Evolutionary conservation across 192 early-diverging fungal species (phyloP).

Genomic region (Coemansia sp.): DNA sequence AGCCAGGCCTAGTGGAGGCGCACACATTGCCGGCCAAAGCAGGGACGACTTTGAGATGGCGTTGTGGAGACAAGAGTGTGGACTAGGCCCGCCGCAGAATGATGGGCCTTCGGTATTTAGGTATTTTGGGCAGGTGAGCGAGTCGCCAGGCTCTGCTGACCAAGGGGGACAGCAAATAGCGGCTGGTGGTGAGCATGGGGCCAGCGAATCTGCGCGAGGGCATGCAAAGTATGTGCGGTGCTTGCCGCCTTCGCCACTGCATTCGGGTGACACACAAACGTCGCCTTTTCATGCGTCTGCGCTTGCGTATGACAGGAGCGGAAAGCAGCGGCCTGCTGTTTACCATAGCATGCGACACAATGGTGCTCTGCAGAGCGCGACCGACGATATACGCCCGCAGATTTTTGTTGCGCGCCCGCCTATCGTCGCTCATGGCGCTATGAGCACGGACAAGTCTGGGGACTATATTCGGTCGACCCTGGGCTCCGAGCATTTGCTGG

Average conservation of each 20-base stretch:
- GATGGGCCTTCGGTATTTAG: background rate
- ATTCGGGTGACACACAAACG: background rate
- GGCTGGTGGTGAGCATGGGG: background rate
- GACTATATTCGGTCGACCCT: slow-evolving; percentile 18
- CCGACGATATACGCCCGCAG: slow-evolving; percentile 9
- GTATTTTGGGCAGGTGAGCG: background rate
- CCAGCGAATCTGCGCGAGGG: background rate
- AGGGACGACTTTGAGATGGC: slow-evolving; percentile 21
- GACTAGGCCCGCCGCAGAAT: slow-evolving; percentile 20
- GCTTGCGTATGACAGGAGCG: background rate
- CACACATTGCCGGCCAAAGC: background rate
- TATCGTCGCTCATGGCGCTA: slow-evolving; percentile 28
- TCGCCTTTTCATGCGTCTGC: background rate
- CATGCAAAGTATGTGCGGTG: slow-evolving; percentile 1
- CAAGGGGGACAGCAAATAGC: background rate
- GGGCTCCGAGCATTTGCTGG: background rate
- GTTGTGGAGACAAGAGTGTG: slow-evolving; percentile 30
- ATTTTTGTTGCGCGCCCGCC: slow-evolving; percentile 31
- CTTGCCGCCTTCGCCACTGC: background rate
- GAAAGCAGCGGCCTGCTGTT: background rate
- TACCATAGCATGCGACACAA: background rate
- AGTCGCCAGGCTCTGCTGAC: background rate
- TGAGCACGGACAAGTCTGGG: slow-evolving; percentile 19
- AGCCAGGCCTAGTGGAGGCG: background rate
- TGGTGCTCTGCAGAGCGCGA: background rate